Evolutionary conservation across 306 rosid genomes (phyloP).

Genomic region (Begonia loranthoides): DNA sequence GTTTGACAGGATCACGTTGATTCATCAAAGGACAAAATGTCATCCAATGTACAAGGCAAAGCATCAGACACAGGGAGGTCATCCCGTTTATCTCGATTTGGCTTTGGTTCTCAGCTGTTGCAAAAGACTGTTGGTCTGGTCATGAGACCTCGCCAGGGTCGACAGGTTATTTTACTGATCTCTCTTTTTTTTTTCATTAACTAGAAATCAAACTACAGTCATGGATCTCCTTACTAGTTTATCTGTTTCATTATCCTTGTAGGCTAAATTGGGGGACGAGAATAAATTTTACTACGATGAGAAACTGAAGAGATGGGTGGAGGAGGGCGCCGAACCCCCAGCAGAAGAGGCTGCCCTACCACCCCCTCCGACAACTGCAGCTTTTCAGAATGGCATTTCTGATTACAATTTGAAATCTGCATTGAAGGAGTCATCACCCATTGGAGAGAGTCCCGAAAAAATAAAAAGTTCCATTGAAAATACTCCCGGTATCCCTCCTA

Average conservation of each 20-base stretch:
- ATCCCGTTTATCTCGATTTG: conserved; percentile 66
- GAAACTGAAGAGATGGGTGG: conserved; percentile 87
- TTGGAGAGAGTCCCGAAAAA: conserved; percentile 20
- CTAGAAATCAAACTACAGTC: too few relatives aligned
- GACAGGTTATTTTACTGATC: conserved; percentile 36
- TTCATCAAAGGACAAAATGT: conserved; percentile 33
- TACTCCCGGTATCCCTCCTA: conserved; percentile 59
- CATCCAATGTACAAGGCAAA: conserved; percentile 46
- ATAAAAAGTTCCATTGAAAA: conserved; percentile 31
- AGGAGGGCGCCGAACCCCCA: conserved; percentile 67
- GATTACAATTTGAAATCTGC: conserved; percentile 71
- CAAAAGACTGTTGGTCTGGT: conserved; percentile 73
- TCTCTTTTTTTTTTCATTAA: not conserved
- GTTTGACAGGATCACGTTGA: conserved; percentile 19
- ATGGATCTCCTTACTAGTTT: not conserved
- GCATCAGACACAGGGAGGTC: conserved; percentile 38
- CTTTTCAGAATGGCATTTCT: conserved; percentile 57
- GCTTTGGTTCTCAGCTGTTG: conserved; percentile 66
- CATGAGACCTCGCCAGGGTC: conserved; percentile 57
- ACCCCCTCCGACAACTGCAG: conserved; percentile 63
- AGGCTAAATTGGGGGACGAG: conserved; percentile 86
- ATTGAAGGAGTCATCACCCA: conserved; percentile 36
- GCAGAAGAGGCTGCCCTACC: conserved; percentile 64
- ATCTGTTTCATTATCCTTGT: not conserved
- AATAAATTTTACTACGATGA: conserved; percentile 88